phyloP scores from a whole-genome alignment of 2,329 filamentous ascomycete genomes.

The Phyllosticta paracitricarpa region DNA sequence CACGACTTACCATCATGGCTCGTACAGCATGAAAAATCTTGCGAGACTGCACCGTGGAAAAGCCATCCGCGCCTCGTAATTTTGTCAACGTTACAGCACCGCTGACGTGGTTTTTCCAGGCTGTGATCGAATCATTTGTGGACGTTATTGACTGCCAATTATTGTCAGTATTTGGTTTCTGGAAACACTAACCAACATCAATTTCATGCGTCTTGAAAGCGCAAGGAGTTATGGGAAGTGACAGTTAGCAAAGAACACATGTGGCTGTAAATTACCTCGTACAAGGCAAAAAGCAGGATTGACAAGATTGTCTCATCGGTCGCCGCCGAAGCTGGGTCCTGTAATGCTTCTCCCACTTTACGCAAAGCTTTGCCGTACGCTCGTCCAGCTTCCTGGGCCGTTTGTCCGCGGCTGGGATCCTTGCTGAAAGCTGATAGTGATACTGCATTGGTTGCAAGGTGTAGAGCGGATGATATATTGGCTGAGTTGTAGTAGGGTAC shows the following conservation, averaged over 20 bases:
- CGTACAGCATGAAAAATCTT: slow-evolving; percentile 31
- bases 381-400: slow-evolving; percentile 24
- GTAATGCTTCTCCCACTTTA: slow-evolving; percentile 27
- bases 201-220: too few species aligned
- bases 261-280: slow-evolving; percentile 24
- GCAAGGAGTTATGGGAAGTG: not conserved
- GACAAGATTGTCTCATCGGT: slow-evolving; percentile 31
- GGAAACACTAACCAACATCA: too few species aligned
- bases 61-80: slow-evolving; percentile 28
- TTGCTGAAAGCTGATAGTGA: slow-evolving; percentile 29
- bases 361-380: slow-evolving; percentile 29
- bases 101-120: slow-evolving; percentile 32
- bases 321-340: slow-evolving; percentile 24
- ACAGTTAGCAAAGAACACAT: not conserved
- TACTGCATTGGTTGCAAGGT: slow-evolving; percentile 30
- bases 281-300: slow-evolving; percentile 31
- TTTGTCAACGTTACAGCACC: slow-evolving; percentile 31
- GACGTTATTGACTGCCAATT: slow-evolving; percentile 26
- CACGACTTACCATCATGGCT: slow-evolving; percentile 28
- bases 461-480: slow-evolving; percentile 26
- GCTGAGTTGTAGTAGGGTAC: slow-evolving; percentile 28
- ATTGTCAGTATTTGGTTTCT: not conserved
- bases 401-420: slow-evolving; percentile 25
- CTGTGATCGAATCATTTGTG: slow-evolving; percentile 25
- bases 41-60: slow-evolving; percentile 27